Evolutionary conservation across 805 yeast genomes (phyloP).

Genomic region (Wickerhamomyces ciferrii): DNA sequence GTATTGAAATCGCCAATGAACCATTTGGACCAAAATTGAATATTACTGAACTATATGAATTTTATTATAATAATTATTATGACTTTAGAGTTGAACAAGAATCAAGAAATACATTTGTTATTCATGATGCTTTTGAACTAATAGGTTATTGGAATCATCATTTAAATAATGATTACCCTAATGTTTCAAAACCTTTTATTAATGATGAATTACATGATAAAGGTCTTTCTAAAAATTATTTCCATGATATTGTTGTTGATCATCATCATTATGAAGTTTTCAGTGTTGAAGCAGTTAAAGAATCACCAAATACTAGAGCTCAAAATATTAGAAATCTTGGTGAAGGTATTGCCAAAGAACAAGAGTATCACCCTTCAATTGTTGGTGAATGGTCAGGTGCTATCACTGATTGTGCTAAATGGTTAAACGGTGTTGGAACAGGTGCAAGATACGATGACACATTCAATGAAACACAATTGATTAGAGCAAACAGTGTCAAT

Average conservation of each 20-base stretch:
- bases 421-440: conserved; percentile 65
- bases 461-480: conserved; percentile 21
- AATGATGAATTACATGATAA: conserved; percentile 26
- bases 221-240: conserved; percentile 33
- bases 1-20: conserved; percentile 68
- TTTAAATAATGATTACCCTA: conserved; percentile 26
- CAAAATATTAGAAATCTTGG: conserved; percentile 28
- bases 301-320: conserved; percentile 27
- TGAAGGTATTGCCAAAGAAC: conserved; percentile 18
- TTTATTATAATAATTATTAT: conserved; percentile 27
- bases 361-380: conserved; percentile 43
- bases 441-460: conserved; percentile 61
- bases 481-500: background rate
- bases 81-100: conserved; percentile 17
- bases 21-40: conserved; percentile 55
- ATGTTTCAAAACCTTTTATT: conserved; percentile 25
- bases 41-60: conserved; percentile 26
- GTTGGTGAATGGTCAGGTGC: conserved; percentile 74
- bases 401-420: conserved; percentile 62
- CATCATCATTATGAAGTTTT: conserved; percentile 93
- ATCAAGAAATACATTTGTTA: conserved; percentile 37
- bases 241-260: conserved; percentile 66
- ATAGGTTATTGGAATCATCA: conserved; percentile 51
- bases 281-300: conserved; percentile 52
- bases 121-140: conserved; percentile 63